Conservation (phyloP, 1,139 yeast genomes). For the Ogataea hybrid region DNA sequence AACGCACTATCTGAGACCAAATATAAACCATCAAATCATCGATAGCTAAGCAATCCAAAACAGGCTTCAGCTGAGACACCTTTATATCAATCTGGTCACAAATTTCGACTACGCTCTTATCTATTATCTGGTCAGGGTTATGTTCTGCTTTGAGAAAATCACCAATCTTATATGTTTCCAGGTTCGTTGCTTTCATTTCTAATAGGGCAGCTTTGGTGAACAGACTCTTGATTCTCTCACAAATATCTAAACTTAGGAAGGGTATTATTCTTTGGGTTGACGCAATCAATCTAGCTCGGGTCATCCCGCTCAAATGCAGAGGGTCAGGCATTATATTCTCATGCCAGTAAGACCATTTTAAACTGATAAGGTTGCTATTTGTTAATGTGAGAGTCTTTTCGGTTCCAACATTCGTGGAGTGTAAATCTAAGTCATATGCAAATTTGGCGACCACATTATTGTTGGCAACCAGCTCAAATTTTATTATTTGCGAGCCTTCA, state of each 20-base stretch:
- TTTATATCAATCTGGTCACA: no score
- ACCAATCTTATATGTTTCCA: constrained; percentile 10
- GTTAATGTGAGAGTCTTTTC: no score
- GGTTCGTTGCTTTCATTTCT: constrained; percentile 2
- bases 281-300: constrained; percentile 2
- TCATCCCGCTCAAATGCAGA: constrained; percentile 13
- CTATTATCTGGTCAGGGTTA: constrained; percentile 8
- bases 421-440: not conserved
- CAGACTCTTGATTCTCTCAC: constrained; percentile 4
- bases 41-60: no score
- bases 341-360: not conserved
- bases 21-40: no score
- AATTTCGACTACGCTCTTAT: not conserved
- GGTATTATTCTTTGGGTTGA: constrained; percentile 7
- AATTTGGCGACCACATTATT: constrained; percentile 1
- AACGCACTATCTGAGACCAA: no score
- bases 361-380: no score
- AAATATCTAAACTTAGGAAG: not conserved
- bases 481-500: not conserved
- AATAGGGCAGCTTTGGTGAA: constrained; percentile 11
- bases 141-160: constrained; percentile 12
- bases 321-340: not conserved
- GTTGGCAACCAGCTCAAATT: constrained; percentile 11
- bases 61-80: no score
- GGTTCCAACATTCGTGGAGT: no score